Evolutionary conservation across 805 yeast genomes (phyloP).

Genomic region (Tetrapisispora iriomotensis): DNA sequence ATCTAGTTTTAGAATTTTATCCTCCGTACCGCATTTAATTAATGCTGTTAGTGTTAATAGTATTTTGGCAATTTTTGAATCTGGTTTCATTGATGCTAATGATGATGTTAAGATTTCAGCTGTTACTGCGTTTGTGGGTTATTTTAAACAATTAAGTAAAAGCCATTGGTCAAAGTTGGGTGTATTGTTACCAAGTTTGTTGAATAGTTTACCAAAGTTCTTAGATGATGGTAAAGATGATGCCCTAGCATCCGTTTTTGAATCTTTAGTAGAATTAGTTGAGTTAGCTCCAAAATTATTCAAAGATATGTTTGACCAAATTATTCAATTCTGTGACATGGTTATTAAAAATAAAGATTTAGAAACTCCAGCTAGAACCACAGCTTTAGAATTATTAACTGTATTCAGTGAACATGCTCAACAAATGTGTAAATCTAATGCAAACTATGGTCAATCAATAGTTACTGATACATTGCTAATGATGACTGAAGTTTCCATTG

Average conservation of each 20-base stretch:
- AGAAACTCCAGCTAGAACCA: conserved; percentile 69
- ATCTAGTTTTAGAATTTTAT: conserved; percentile 80
- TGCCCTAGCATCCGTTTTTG: conserved; percentile 80
- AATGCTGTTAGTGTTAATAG: conserved; percentile 46
- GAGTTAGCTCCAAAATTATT: conserved; percentile 93
- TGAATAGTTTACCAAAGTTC: conserved; percentile 81
- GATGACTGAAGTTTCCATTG: conserved; percentile 88
- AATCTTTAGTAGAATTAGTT: conserved; percentile 80
- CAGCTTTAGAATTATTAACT: conserved; percentile 80
- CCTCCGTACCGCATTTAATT: conserved; percentile 73
- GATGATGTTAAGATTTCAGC: conserved; percentile 88
- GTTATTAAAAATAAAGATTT: conserved; percentile 74
- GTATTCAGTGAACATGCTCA: conserved; percentile 92
- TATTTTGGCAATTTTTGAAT: conserved; percentile 58
- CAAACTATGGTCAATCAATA: conserved; percentile 59
- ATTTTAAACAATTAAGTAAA: conserved; percentile 75
- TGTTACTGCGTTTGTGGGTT: conserved; percentile 84
- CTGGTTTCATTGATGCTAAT: conserved; percentile 69
- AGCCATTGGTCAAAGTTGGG: conserved; percentile 67
- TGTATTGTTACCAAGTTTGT: conserved; percentile 69
- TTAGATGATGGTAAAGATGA: conserved; percentile 68
- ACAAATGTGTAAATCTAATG: conserved; percentile 80
- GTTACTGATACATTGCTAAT: conserved; percentile 66
- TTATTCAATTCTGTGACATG: conserved; percentile 74
- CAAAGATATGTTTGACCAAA: conserved; percentile 80